Conservation (phyloP, 768 basidiomycete species). For the Pleurotus citrinopileatus region DNA sequence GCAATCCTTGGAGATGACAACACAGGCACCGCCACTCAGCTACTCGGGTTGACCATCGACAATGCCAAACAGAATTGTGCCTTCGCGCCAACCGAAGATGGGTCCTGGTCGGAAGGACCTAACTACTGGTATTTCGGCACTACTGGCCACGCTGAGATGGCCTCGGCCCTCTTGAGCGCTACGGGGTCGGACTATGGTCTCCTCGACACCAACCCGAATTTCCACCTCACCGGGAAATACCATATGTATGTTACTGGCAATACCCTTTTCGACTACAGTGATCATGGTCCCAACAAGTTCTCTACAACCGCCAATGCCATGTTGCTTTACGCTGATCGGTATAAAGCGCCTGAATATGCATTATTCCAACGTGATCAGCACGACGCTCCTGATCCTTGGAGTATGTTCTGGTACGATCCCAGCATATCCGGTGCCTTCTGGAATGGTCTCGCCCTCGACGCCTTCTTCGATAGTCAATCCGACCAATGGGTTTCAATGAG, state of each 20-base stretch:
- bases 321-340: constrained; percentile 72
- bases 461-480: constrained; percentile 66
- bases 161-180: constrained; percentile 76
- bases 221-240: constrained; percentile 71
- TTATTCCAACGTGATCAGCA: constrained; percentile 90
- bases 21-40: constrained; percentile 62
- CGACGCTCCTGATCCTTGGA: constrained; percentile 82
- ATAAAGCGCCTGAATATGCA: constrained; percentile 67
- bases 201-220: constrained; percentile 66
- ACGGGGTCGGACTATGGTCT: constrained; percentile 83
- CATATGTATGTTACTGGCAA: constrained; percentile 88
- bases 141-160: constrained; percentile 88
- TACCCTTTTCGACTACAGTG: constrained; percentile 83
- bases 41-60: constrained; percentile 66
- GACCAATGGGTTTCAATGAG: constrained; percentile 93
- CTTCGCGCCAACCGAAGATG: constrained; percentile 59
- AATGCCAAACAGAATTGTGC: constrained; percentile 83
- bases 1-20: constrained; percentile 86
- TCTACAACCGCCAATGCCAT: constrained; percentile 90
- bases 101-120: constrained; percentile 90
- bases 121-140: constrained; percentile 97
- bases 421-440: constrained; percentile 85
- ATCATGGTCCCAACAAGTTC: constrained; percentile 93
- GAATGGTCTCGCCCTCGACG: constrained; percentile 80
- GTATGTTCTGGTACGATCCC: constrained; percentile 93